These are phyloP conservation scores for Pseudopyrenochaeta lycopersici DNA, from an alignment of 2,329 filamentous ascomycete genomes.

Conservation along the genomic window DNA sequence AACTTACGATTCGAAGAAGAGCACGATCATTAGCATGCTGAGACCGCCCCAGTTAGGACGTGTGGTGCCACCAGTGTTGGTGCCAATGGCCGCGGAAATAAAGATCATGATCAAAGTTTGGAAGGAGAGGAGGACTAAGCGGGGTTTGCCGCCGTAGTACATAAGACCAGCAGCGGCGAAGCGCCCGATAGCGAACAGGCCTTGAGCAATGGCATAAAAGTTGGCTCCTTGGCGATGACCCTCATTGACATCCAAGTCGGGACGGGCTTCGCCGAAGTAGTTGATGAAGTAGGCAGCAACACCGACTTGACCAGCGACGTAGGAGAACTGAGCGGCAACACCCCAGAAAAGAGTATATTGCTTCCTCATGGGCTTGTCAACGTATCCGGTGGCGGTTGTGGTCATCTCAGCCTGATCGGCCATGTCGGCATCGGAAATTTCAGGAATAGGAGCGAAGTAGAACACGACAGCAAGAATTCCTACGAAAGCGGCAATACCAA, in stretches of 20 bases:
- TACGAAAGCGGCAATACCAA: slow-evolving; percentile 80
- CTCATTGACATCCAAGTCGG: slow-evolving; percentile 30
- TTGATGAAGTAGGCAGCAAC: slow-evolving; percentile 62
- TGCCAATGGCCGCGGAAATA: slow-evolving; percentile 43
- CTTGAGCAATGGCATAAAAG: slow-evolving; percentile 51
- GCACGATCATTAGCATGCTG: slow-evolving; percentile 47
- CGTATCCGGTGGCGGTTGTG: slow-evolving; percentile 57
- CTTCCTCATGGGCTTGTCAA: slow-evolving; percentile 71
- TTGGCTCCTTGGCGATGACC: slow-evolving; percentile 47
- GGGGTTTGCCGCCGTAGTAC: slow-evolving; percentile 46
- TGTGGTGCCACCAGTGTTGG: slow-evolving; percentile 38
- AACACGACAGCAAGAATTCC: slow-evolving; percentile 72
- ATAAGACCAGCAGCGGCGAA: slow-evolving; percentile 50
- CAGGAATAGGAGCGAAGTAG: slow-evolving; percentile 71
- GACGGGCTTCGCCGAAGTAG: slow-evolving; percentile 46
- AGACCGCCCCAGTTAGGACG: slow-evolving; percentile 48
- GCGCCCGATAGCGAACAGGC: slow-evolving; percentile 48
- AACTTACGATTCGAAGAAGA: slow-evolving; percentile 44
- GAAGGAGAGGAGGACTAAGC: slow-evolving; percentile 47
- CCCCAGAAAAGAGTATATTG: slow-evolving; percentile 58
- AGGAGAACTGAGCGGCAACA: slow-evolving; percentile 61
- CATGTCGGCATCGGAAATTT: slow-evolving; percentile 77
- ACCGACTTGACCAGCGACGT: slow-evolving; percentile 61
- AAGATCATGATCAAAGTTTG: slow-evolving; percentile 50
- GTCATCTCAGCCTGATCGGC: slow-evolving; percentile 45